Conservation (phyloP, 108 stramenopile species). For the Cyclotella atomus region DNA sequence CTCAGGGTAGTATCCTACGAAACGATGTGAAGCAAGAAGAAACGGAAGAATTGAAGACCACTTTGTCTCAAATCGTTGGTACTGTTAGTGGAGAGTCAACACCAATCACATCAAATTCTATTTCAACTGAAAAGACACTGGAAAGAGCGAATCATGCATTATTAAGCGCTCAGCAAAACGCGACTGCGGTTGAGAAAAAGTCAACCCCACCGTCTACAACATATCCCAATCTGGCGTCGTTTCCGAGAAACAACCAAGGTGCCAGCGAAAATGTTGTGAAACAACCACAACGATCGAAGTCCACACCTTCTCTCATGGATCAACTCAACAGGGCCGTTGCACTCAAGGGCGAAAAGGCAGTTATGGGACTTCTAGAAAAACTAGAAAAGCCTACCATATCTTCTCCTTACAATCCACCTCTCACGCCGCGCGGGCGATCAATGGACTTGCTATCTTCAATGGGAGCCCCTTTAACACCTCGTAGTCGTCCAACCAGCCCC, state of each 20-base stretch:
- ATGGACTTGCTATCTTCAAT: slow-evolving; percentile 28
- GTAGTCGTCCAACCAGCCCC: slow-evolving; percentile 36
- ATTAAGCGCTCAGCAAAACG: neutral
- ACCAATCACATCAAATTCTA: slow-evolving; percentile 17
- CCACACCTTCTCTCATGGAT: neutral
- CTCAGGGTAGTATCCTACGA: neutral
- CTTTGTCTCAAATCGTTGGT: neutral
- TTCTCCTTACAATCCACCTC: neutral
- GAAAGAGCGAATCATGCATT: neutral
- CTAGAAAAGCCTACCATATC: neutral
- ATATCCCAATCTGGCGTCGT: neutral
- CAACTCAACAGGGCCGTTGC: slow-evolving; percentile 7
- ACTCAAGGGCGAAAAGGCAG: slow-evolving; percentile 21
- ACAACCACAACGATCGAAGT: neutral
- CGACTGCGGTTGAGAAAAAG: too few relatives aligned
- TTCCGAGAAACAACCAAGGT: neutral
- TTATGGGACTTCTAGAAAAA: slow-evolving; percentile 1
- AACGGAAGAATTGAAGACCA: neutral
- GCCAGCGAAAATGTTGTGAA: neutral
- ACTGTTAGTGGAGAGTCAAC: slow-evolving; percentile 18
- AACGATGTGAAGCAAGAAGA: neutral
- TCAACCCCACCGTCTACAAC: neutral
- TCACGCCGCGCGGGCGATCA: neutral
- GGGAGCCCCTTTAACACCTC: slow-evolving; percentile 30
- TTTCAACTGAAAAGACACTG: neutral